These are phyloP conservation scores for Aspergillus ochraceus DNA, from an alignment of 2,329 filamentous ascomycete species.

Conservation along the genomic window DNA sequence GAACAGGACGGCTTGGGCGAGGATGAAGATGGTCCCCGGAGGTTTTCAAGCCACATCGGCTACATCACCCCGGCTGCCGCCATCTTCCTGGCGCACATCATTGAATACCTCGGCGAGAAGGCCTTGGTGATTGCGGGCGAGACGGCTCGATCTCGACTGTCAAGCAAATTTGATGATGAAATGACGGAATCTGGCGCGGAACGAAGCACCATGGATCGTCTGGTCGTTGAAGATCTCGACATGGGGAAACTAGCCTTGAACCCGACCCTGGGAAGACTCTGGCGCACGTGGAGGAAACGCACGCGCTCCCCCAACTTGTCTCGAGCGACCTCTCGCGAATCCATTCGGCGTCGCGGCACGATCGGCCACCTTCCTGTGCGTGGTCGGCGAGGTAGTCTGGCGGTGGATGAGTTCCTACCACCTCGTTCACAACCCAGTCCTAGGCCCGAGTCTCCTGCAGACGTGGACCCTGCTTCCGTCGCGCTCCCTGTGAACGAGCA, in stretches of 20 bases:
- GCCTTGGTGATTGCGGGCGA: slow-evolving; percentile 84
- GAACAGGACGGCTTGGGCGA: slow-evolving; percentile 72
- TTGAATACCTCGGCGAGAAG: slow-evolving; percentile 93
- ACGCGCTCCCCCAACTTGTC: slow-evolving; percentile 36
- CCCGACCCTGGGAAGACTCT: slow-evolving; percentile 80
- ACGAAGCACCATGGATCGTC: slow-evolving; percentile 56
- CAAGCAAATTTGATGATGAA: slow-evolving; percentile 48
- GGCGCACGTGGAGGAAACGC: slow-evolving; percentile 93
- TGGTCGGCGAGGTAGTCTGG: slow-evolving; percentile 40
- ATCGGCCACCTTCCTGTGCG: slow-evolving; percentile 26
- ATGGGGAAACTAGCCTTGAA: slow-evolving; percentile 93
- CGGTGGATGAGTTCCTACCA: slow-evolving; percentile 31
- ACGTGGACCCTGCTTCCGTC: slow-evolving; percentile 33
- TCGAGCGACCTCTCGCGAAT: slow-evolving; percentile 44
- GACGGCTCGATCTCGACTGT: slow-evolving; percentile 60
- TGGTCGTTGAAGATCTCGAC: slow-evolving; percentile 86
- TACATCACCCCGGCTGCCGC: slow-evolving; percentile 86
- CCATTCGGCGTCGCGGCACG: slow-evolving; percentile 34
- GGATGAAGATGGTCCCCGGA: slow-evolving; percentile 55
- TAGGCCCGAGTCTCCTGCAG: slow-evolving; percentile 16
- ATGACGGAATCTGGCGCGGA: slow-evolving; percentile 47
- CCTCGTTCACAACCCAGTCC: slow-evolving; percentile 10
- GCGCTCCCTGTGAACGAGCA: slow-evolving; percentile 32
- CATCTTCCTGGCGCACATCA: slow-evolving; percentile 91
- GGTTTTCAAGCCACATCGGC: slow-evolving; percentile 57